Conservation (phyloP, 768 basidiomycete genomes). For the Pleurotus cornucopiae region DNA sequence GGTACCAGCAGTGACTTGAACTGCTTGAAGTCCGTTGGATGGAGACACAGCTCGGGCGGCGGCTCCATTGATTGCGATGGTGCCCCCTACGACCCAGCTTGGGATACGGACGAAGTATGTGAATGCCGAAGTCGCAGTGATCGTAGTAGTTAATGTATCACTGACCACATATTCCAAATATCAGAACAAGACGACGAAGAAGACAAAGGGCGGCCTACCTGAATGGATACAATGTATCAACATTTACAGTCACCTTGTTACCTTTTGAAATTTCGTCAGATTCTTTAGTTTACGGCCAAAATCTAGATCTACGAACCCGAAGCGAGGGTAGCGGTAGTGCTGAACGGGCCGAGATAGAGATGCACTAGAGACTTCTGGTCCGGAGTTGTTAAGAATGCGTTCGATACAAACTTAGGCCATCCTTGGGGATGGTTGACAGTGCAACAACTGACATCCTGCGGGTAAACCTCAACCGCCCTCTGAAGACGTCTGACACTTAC, state of each 20-base stretch:
- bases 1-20: constrained; percentile 34
- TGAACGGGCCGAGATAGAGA: constrained; percentile 45
- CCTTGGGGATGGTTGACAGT: constrained; percentile 53
- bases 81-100: constrained; percentile 44
- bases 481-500: constrained; percentile 19
- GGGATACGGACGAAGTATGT: constrained; percentile 48
- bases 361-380: constrained; percentile 43
- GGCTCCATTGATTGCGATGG: constrained; percentile 37
- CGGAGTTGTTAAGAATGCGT: constrained; percentile 45
- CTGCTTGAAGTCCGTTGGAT: constrained; percentile 39
- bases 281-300: not conserved
- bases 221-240: constrained; percentile 50
- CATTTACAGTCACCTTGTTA: constrained; percentile 38
- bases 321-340: constrained; percentile 33
- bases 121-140: constrained; percentile 37
- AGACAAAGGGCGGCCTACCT: constrained; percentile 7
- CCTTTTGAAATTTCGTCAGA: constrained; percentile 18
- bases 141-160: constrained; percentile 41
- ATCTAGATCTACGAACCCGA: constrained; percentile 22
- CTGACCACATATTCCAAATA: constrained; percentile 10
- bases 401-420: constrained; percentile 51
- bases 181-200: not conserved
- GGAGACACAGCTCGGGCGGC: constrained; percentile 32
- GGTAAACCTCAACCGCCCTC: not conserved
- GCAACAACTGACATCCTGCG: constrained; percentile 32